Evolutionary conservation across 176 grass and related monocot genomes (phyloP).

Genomic region (Olyra latifolia): DNA sequence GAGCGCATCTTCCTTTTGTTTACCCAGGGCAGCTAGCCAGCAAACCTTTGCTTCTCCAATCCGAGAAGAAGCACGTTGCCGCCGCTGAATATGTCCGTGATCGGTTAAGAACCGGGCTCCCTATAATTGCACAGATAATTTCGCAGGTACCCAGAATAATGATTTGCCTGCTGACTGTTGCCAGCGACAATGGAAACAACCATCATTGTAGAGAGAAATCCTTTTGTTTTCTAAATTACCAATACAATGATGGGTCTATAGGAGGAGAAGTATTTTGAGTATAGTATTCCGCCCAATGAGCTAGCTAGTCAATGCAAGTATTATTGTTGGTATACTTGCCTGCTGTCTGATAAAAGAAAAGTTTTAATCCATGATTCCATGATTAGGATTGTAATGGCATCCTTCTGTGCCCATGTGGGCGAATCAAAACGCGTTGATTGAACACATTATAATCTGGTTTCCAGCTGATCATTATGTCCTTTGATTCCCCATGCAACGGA

Average conservation of each 20-base stretch:
- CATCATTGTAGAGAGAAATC: constrained; percentile 15
- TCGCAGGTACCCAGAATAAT: constrained; percentile 2
- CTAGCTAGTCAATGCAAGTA: constrained; percentile 42
- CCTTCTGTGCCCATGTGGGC: constrained; percentile 47
- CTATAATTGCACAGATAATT: constrained; percentile 38
- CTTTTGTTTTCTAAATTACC: neutral
- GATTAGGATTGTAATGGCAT: constrained; percentile 53
- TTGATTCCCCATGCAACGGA: constrained; percentile 51
- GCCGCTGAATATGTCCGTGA: constrained; percentile 6
- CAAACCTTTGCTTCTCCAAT: constrained; percentile 34
- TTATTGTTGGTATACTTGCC: constrained; percentile 39
- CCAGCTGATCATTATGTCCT: constrained; percentile 48
- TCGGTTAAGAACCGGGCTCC: constrained; percentile 19
- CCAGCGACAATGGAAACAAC: constrained; percentile 33
- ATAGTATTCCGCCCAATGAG: constrained; percentile 34
- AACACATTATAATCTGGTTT: constrained; percentile 36
- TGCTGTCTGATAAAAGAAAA: constrained; percentile 22
- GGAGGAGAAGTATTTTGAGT: constrained; percentile 31
- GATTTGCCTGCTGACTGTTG: constrained; percentile 41
- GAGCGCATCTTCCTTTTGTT: constrained; percentile 57
- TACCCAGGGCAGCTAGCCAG: constrained; percentile 42
- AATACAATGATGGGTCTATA: constrained; percentile 14
- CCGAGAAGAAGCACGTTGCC: constrained; percentile 31
- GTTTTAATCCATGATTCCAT: constrained; percentile 47
- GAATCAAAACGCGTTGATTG: constrained; percentile 36